These are phyloP conservation scores for Cucumis hystrix DNA, from an alignment of 306 rosid species.

Conservation along the genomic window DNA sequence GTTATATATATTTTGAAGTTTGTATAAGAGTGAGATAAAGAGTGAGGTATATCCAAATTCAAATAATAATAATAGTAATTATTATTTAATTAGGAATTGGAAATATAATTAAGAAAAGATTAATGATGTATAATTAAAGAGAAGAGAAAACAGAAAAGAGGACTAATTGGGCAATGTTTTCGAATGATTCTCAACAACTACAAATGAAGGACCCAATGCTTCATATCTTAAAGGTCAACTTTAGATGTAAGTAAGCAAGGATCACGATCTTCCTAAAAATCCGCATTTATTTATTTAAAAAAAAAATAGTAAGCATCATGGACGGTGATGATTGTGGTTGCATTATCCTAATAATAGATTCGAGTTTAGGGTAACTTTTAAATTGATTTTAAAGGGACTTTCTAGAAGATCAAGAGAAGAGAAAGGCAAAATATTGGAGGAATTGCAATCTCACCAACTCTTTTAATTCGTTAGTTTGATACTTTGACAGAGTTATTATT, in stretches of 20 bases:
- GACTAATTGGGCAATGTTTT: neutral
- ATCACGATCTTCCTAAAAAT: neutral
- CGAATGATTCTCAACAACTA: conserved; percentile 1
- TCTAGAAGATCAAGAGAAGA: neutral
- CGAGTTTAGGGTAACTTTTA: neutral
- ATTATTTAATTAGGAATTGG: neutral
- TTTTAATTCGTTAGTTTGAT: too few relatives aligned
- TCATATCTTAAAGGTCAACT: neutral
- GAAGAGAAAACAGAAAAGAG: neutral
- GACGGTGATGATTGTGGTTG: neutral
- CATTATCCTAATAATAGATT: neutral
- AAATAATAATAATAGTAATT: neutral
- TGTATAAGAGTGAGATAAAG: neutral
- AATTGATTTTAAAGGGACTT: neutral
- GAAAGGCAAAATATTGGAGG: neutral
- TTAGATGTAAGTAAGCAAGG: neutral
- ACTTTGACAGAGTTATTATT: neutral
- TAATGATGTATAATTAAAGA: neutral
- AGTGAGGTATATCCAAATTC: neutral
- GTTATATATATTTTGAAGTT: neutral
- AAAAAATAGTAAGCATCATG: neutral
- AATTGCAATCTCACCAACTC: conserved; percentile 2
- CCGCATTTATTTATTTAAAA: neutral
- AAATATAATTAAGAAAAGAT: neutral
- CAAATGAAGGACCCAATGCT: neutral